Evolutionary conservation across 164 flowering plant species (phyloP), one percentile per base, ranked within the genome.

Genomic region (Tetracentron sinense): DNA sequence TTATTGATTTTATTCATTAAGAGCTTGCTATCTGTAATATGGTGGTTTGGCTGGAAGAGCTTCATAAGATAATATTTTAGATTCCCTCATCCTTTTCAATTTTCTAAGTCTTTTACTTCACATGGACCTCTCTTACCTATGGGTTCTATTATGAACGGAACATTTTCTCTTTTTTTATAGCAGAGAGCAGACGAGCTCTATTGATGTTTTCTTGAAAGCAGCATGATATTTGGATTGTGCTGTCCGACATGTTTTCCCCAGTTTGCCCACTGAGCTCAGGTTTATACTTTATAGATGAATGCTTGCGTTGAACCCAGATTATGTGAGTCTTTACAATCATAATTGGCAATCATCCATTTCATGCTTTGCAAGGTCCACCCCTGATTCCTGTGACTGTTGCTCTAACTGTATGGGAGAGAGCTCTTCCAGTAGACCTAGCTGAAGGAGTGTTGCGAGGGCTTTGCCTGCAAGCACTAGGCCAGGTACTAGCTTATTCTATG

Each of bases 171-270:
- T 38, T 38, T 38, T 1, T 58, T 59, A 15, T 29, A 22, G 64
- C 84, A 94, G 99, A 91, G 73, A 86, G 82, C 81, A 88, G 84
- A 69, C 69, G 86, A 59, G 79, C 86, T 47, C 93, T 26, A 66
- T 94, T 70, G 99, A 94, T 58, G 63, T 88, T 63, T 86, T 94
- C 74, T 66, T 94, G 64, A 90, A 84, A 79, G 97, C 90, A 47
- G 95, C 96, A 10, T 97, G 99, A 72, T 94, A 86, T 78, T 78
- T 94, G 65, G 99, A 91, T 64, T 94, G 84, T 78, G 95, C 95
- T 67, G 82, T 91, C 42, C 77, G 75, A 42, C 82, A 91, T 67
- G 88, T 94, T 70, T 84, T 87, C 44, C 99, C 97, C 12, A 88
- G 82, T 62, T 54, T 94, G 60, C 83, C 97, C 29, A 54, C 77